Conservation (phyloP, 2,329 filamentous ascomycete species). For the Phoma sp. region DNA sequence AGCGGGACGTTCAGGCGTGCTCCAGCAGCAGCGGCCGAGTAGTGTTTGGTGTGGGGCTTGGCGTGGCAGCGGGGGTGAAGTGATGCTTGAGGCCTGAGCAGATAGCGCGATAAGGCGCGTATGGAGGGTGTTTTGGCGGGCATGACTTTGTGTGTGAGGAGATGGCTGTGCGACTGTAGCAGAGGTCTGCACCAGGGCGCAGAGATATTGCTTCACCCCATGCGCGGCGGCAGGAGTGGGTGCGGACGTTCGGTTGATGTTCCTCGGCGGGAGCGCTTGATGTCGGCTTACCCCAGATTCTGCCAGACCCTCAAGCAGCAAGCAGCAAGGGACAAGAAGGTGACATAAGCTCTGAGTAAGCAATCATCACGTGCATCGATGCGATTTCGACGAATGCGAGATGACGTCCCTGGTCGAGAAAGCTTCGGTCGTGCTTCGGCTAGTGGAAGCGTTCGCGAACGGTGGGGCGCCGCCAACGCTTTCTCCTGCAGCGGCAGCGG, state of each 20-base stretch:
- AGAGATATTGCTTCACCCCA: constrained; percentile 9
- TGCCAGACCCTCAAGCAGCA: background rate
- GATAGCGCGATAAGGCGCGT: constrained; percentile 38
- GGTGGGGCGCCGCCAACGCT: constrained; percentile 5
- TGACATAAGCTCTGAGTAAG: constrained; percentile 14
- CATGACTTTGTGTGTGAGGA: constrained; percentile 27
- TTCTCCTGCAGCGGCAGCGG: background rate
- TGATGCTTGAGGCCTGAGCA: constrained; percentile 37
- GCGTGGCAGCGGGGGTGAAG: constrained; percentile 32
- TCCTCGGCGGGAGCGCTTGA: constrained; percentile 10
- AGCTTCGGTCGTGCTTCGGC: background rate
- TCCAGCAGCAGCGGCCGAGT: constrained; percentile 57
- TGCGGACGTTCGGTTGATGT: constrained; percentile 12
- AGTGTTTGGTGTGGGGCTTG: constrained; percentile 39
- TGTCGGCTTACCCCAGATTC: constrained; percentile 18
- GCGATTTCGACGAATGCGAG: background rate
- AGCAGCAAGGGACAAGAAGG: background rate
- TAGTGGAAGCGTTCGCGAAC: constrained; percentile 6
- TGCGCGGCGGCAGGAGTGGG: constrained; percentile 16
- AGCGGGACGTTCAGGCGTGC: constrained; percentile 80
- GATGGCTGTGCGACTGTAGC: background rate
- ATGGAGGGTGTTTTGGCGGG: constrained; percentile 38
- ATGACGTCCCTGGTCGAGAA: constrained; percentile 7
- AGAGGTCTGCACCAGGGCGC: background rate
- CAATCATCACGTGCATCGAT: constrained; percentile 5